phyloP scores from a whole-genome alignment of 768 basidiomycete genomes.

The Serendipita sp. region DNA sequence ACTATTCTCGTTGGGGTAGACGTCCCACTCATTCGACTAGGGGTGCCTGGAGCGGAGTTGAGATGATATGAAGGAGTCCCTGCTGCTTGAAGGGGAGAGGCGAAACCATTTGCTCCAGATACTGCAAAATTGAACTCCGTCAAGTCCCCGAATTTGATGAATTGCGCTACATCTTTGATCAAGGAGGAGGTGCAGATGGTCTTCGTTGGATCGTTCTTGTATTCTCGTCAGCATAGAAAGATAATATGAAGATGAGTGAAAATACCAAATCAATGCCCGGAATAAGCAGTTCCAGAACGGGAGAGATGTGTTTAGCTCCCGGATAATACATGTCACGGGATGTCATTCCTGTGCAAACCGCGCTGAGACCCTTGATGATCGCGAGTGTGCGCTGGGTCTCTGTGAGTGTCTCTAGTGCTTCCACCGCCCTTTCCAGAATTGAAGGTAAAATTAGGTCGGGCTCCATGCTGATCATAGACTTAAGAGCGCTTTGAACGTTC shows the following conservation, averaged over 20 bases:
- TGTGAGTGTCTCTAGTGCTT: conserved; percentile 73
- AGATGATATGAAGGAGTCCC: background rate
- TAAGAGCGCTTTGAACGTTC: conserved; percentile 65
- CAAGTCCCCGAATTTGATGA: conserved; percentile 55
- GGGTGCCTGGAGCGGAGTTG: background rate
- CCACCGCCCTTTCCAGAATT: conserved; percentile 66
- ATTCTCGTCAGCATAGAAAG: conserved; percentile 7
- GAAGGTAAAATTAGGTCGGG: conserved; percentile 72
- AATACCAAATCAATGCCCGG: conserved; percentile 75
- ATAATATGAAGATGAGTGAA: conserved; percentile 5
- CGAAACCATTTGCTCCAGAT: background rate
- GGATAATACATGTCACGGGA: conserved; percentile 62
- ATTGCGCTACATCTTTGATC: conserved; percentile 56
- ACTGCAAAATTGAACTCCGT: conserved; percentile 18
- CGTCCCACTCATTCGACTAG: background rate
- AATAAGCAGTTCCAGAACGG: conserved; percentile 62
- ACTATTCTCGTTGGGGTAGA: background rate
- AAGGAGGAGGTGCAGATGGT: conserved; percentile 63
- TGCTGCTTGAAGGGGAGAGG: background rate
- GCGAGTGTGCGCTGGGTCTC: conserved; percentile 81
- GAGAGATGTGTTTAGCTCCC: conserved; percentile 66
- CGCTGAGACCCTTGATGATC: conserved; percentile 70
- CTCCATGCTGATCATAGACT: conserved; percentile 69
- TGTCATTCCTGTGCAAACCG: conserved; percentile 65
- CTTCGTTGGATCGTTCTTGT: conserved; percentile 61